These are phyloP conservation scores for Crucibulum laeve DNA, from an alignment of 768 basidiomycete species.

Conservation along the genomic window DNA sequence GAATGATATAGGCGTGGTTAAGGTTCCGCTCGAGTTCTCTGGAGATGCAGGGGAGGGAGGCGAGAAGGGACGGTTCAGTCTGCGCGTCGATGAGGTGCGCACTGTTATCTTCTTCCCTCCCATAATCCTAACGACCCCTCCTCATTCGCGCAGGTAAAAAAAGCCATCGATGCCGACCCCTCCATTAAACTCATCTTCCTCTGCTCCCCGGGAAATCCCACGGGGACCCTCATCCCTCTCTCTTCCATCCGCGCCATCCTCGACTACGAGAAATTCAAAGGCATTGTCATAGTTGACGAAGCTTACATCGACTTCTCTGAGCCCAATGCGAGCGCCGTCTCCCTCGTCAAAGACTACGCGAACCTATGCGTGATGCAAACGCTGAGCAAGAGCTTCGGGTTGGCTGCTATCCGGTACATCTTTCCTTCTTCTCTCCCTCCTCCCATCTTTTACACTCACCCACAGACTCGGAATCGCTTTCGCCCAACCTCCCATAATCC, in stretches of 20 bases:
- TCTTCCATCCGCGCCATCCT: constrained; percentile 63
- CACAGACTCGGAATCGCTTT: constrained; percentile 83
- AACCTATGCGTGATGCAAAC: constrained; percentile 97
- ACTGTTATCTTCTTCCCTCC: constrained; percentile 3
- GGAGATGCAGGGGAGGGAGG: constrained; percentile 70
- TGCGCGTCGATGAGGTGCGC: constrained; percentile 70
- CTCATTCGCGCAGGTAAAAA: constrained; percentile 60
- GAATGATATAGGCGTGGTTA: constrained; percentile 84
- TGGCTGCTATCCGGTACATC: constrained; percentile 88
- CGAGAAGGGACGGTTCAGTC: constrained; percentile 64
- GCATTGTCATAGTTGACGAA: constrained; percentile 92
- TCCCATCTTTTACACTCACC: not conserved
- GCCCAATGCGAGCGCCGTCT: constrained; percentile 54
- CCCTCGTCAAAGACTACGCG: constrained; percentile 72
- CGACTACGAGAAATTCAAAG: constrained; percentile 79
- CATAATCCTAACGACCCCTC: not conserved
- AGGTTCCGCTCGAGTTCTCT: constrained; percentile 63
- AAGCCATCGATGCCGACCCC: constrained; percentile 61
- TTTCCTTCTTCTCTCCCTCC: not conserved
- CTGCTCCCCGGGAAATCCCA: constrained; percentile 97
- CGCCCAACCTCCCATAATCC: constrained; percentile 86
- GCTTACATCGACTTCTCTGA: constrained; percentile 95
- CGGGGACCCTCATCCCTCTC: constrained; percentile 81
- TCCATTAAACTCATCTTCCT: constrained; percentile 89
- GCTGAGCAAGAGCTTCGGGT: constrained; percentile 91